Evolutionary conservation across 2,329 filamentous ascomycete species (phyloP).

Genomic region (Coniochaeta sp.): DNA sequence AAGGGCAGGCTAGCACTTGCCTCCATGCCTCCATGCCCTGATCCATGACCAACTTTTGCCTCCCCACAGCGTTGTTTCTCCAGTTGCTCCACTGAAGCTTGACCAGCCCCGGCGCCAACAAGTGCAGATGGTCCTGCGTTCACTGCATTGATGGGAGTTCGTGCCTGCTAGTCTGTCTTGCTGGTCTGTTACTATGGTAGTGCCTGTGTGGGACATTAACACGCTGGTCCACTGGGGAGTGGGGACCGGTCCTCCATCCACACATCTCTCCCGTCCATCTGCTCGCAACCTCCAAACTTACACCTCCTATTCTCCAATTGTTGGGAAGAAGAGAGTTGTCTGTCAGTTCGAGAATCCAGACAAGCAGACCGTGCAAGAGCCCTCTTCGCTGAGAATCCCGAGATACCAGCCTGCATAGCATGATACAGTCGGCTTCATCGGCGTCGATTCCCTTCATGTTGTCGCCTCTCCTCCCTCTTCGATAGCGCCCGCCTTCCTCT

Average conservation of each 20-base stretch:
- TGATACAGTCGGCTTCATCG: background rate
- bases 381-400: background rate
- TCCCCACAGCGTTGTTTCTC: background rate
- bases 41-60: constrained; percentile 1
- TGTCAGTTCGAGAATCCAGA: background rate
- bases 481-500: background rate
- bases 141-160: no score
- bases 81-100: background rate
- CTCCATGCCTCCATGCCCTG: background rate
- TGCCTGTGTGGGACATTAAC: background rate
- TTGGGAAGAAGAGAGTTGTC: background rate
- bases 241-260: background rate
- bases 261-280: background rate
- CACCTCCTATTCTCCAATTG: constrained; percentile 1
- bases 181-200: no score
- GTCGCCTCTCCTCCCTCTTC: background rate
- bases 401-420: background rate
- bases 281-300: background rate
- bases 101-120: background rate
- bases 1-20: background rate
- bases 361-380: background rate
- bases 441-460: background rate
- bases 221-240: background rate
- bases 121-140: no score
- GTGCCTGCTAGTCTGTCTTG: background rate